These are phyloP conservation scores for Fusarium chuoi DNA, from an alignment of 2,329 filamentous ascomycete species.

Conservation along the genomic window DNA sequence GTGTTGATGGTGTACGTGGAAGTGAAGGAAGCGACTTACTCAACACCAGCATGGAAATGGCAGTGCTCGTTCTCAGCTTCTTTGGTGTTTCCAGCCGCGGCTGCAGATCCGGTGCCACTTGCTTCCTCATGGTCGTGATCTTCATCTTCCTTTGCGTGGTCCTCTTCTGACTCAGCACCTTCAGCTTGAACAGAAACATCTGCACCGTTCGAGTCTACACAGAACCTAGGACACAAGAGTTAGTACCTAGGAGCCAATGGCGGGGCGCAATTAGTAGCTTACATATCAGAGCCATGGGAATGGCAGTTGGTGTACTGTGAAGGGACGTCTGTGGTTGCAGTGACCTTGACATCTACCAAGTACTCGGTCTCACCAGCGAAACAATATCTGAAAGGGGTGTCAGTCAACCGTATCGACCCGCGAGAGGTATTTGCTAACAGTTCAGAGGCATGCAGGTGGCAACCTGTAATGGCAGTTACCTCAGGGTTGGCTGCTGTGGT, in stretches of 20 bases:
- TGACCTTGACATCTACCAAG: constrained; percentile 58
- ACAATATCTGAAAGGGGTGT: constrained; percentile 52
- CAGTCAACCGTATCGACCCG: neutral
- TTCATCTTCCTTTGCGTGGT: constrained; percentile 25
- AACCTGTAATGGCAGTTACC: constrained; percentile 53
- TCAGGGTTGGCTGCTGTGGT: constrained; percentile 34
- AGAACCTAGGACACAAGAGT: constrained; percentile 60
- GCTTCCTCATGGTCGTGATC: constrained; percentile 30
- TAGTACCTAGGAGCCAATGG: neutral
- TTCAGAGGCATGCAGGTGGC: constrained; percentile 54
- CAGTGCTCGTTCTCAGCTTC: constrained; percentile 59
- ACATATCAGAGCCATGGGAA: constrained; percentile 67
- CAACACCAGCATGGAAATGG: constrained; percentile 80
- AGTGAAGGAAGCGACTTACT: constrained; percentile 61
- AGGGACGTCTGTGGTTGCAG: constrained; percentile 65
- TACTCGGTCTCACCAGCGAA: constrained; percentile 57
- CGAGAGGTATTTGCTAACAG: constrained; percentile 48
- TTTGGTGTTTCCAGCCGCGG: constrained; percentile 2
- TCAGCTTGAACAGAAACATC: constrained; percentile 67
- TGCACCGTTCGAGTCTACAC: constrained; percentile 66
- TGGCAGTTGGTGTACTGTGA: constrained; percentile 74
- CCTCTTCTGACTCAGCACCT: constrained; percentile 39
- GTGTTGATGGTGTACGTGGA: neutral
- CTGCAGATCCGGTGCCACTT: neutral
- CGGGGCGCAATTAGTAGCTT: constrained; percentile 38